Conservation (phyloP, 2,329 filamentous ascomycete genomes). For the Aspergillus phoenicis region DNA sequence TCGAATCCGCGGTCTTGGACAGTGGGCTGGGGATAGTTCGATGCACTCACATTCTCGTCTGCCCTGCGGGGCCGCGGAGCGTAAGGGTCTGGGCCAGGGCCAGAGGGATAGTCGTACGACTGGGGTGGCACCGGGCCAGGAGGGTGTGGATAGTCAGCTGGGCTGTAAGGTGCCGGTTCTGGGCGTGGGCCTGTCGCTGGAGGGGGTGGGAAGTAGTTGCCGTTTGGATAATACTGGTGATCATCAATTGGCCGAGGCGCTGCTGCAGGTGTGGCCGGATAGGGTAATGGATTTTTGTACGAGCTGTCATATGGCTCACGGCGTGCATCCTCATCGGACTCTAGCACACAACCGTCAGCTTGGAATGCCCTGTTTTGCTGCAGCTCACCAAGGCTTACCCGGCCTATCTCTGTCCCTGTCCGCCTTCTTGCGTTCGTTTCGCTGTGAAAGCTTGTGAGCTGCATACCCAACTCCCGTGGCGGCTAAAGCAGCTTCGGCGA, state of each 20-base stretch:
- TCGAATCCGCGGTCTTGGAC: constrained; percentile 41
- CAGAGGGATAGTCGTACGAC: constrained; percentile 42
- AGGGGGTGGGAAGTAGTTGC: constrained; percentile 48
- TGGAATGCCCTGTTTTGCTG: background rate
- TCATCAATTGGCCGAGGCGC: constrained; percentile 35
- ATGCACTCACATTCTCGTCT: constrained; percentile 56
- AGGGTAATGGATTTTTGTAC: constrained; percentile 41
- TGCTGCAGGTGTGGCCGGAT: constrained; percentile 40
- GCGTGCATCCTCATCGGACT: constrained; percentile 32
- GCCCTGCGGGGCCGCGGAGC: constrained; percentile 41
- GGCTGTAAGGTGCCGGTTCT: constrained; percentile 37
- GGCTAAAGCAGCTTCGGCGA: constrained; percentile 59
- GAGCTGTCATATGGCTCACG: constrained; percentile 46
- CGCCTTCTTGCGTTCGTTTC: constrained; percentile 58
- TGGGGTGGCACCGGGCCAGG: constrained; percentile 43
- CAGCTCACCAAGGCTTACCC: constrained; percentile 44
- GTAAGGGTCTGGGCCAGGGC: constrained; percentile 42
- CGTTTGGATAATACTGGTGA: constrained; percentile 45
- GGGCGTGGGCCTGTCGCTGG: constrained; percentile 36
- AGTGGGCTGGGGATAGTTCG: constrained; percentile 37
- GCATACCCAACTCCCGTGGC: constrained; percentile 61
- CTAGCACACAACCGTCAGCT: constrained; percentile 27
- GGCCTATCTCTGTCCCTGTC: constrained; percentile 51
- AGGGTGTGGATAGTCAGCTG: constrained; percentile 47
- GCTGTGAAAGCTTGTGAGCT: constrained; percentile 60